A percentile compares a stretch with the other conserved stretches of the same genome.
These are phyloP conservation scores for Apiotrichum brassicae DNA, from an alignment of 1,284 basidiomycete genomes.

Conservation along the genomic window DNA sequence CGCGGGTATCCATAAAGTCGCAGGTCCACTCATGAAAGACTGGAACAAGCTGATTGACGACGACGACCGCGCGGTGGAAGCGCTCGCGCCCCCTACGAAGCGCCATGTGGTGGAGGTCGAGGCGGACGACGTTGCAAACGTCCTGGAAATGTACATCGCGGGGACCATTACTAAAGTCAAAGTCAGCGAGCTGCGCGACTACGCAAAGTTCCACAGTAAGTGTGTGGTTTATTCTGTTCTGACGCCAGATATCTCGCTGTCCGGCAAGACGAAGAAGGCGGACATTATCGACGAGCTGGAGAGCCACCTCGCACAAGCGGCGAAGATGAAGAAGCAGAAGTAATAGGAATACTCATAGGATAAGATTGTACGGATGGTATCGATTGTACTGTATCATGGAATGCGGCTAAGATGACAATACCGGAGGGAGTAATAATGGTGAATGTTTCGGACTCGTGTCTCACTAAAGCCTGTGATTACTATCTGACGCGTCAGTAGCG, in stretches of 20 bases:
- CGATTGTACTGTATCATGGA: too few relatives aligned
- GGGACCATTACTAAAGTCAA: constrained; percentile 64
- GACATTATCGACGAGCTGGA: constrained; percentile 33
- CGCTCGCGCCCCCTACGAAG: constrained; percentile 21
- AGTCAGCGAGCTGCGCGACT: constrained; percentile 67
- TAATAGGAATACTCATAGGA: constrained; percentile 5
- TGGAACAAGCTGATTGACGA: constrained; percentile 66
- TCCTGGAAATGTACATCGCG: constrained; percentile 58
- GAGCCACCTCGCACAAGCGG: constrained; percentile 17
- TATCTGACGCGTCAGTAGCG: too few relatives aligned
- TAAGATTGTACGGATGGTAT: too few relatives aligned
- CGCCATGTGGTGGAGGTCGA: constrained; percentile 36
- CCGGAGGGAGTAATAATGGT: too few relatives aligned
- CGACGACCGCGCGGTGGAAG: constrained; percentile 56
- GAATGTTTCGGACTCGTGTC: too few relatives aligned
- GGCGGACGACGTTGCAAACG: constrained; percentile 61
- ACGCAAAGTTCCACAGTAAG: constrained; percentile 34
- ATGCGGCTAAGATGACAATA: too few relatives aligned
- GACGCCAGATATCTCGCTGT: constrained; percentile 27
- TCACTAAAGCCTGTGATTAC: too few relatives aligned
- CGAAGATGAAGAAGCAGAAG: constrained; percentile 12
- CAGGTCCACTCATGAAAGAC: constrained; percentile 63
- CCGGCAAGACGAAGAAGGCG: constrained; percentile 34
- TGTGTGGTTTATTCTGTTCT: background rate
- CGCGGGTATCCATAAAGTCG: constrained; percentile 73